Conservation (phyloP, 2,329 filamentous ascomycete species). For the Diaporthe longicolla region DNA sequence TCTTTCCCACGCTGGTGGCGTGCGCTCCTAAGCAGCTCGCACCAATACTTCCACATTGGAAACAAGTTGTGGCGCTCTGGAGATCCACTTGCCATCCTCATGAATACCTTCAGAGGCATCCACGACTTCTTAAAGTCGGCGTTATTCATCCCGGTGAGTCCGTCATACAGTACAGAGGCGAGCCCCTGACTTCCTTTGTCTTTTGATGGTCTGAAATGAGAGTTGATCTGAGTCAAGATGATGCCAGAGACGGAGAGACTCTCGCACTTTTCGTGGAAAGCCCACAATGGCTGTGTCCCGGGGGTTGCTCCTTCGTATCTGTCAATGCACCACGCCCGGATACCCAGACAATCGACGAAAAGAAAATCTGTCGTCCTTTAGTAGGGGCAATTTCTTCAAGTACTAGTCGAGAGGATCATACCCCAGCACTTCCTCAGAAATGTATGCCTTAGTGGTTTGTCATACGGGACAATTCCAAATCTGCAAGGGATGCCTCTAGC, state of each 20-base stretch:
- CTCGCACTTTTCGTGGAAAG: background rate
- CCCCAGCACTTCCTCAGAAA: background rate
- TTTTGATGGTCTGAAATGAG: background rate
- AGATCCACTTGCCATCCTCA: too few relatives aligned
- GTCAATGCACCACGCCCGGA: background rate
- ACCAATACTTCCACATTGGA: too few relatives aligned
- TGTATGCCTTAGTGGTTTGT: background rate
- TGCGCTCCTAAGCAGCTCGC: too few relatives aligned
- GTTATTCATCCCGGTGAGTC: background rate
- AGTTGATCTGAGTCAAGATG: background rate
- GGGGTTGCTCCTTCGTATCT: background rate
- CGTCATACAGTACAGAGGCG: background rate
- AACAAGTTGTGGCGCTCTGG: too few relatives aligned
- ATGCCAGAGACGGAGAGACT: background rate
- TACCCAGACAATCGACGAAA: background rate
- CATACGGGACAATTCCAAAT: background rate
- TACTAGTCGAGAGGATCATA: background rate
- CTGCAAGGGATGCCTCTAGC: background rate
- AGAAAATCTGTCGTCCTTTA: too few relatives aligned
- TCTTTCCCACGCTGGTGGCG: too few relatives aligned
- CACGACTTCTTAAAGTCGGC: too few relatives aligned
- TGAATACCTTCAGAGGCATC: accelerated
- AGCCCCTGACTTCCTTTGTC: background rate
- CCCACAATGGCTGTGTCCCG: background rate
- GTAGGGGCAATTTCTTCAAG: background rate